A percentile compares a stretch with the other conserved stretches of the same genome.
Conservation (phyloP, 2,329 filamentous ascomycete genomes). For the Fonsecaea monophora region DNA sequence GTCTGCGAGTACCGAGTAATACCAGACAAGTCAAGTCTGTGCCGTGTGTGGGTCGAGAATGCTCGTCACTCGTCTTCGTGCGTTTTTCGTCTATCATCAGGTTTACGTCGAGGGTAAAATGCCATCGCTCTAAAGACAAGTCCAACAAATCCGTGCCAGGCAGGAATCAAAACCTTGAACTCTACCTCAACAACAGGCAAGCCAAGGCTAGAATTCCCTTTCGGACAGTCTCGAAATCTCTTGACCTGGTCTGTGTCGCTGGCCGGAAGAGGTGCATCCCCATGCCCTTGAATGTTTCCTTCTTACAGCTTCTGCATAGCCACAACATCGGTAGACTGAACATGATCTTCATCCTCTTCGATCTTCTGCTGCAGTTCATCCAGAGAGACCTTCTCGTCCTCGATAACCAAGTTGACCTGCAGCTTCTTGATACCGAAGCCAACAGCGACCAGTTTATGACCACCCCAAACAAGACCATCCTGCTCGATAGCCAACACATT, state of each 20-base stretch:
- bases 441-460: constrained; percentile 83
- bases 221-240: constrained; percentile 12
- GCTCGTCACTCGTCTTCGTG: constrained; percentile 26
- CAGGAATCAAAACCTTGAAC: constrained; percentile 5
- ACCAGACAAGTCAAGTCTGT: neutral
- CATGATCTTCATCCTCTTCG: constrained; percentile 86
- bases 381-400: constrained; percentile 93
- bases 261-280: constrained; percentile 2
- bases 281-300: neutral
- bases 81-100: constrained; percentile 27
- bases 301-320: constrained; percentile 69
- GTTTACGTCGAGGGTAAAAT: constrained; percentile 15
- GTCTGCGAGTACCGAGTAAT: neutral
- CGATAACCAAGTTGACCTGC: constrained; percentile 96
- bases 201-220: constrained; percentile 16
- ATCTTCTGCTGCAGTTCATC: constrained; percentile 89
- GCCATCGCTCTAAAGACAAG: constrained; percentile 22
- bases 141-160: neutral
- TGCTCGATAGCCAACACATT: constrained; percentile 82
- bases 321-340: constrained; percentile 90
- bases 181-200: neutral
- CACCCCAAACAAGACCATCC: constrained; percentile 97
- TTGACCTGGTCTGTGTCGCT: constrained; percentile 20
- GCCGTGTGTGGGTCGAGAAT: neutral
- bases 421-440: constrained; percentile 99